Base-by-base conservation (phyloP, 73 alveolate genomes). In the Paramecium primaurelia region DNA sequence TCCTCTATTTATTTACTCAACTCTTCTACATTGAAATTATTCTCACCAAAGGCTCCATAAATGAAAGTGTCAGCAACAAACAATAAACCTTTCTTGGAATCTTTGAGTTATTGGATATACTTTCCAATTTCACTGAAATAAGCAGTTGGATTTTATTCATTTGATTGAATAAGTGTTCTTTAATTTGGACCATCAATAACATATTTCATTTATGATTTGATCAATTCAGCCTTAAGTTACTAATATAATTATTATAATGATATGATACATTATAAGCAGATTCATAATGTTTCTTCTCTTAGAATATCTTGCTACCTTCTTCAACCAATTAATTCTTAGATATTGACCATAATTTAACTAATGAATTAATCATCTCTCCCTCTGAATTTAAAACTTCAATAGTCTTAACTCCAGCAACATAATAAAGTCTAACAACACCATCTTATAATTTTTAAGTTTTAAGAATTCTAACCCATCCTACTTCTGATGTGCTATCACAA, bases 401-500 rank as follows among this genome's bases (percentile, higher is more conserved):
- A 34, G 99, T 97, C 93, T 95, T 97, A 87, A 97, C 99, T 18
- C 98, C 97, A 71, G 99, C 99, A 86, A 97, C 99, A 94, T 95
- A 98, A 94, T 98, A 97, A 36, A 98, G 96, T 93, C 99, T 95
- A 77, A 98, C 99, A 83, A 98, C 98, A 80, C 99, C 99, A 92
- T 98, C 99, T 16, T 99, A 98, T 71, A 98, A 96, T 93, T 99
- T 94, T 85, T 97, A 95, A 14, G 99, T 93, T 92, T 98, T 98
- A 49, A 97, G 93, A 10, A 98, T 86, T 84, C 98, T 95, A 58
- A 98, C 95, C 97, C 99, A 96, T 26, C 99, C 99, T 25, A 98
- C 99, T 96, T 98, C 99, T 44, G 99, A 94, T 45, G 99, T 98
- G 95, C 97, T 96, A 89, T 98, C 99, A 71, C 99, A 97, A 93